Evolutionary conservation across 257 asterid species (phyloP).

Genomic region (Rehmannia glutinosa): DNA sequence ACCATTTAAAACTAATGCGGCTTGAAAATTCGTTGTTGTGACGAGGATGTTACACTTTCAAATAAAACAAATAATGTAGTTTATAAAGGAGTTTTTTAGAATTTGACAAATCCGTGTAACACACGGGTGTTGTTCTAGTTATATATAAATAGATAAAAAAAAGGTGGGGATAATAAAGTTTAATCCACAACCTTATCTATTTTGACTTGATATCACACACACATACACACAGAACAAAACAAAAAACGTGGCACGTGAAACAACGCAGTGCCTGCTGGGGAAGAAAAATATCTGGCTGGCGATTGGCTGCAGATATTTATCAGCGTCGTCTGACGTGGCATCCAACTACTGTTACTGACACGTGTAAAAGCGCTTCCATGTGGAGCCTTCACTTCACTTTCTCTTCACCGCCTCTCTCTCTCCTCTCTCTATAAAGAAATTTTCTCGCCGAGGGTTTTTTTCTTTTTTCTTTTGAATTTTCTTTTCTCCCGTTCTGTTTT

Average conservation of each 20-base stretch:
- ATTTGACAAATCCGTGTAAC: too few relatives aligned
- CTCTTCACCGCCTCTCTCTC: conserved; percentile 3
- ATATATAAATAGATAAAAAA: background rate
- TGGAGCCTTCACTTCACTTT: conserved; percentile 35
- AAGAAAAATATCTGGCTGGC: conserved; percentile 50
- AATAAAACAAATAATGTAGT: too few relatives aligned
- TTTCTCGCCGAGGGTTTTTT: conserved; percentile 8
- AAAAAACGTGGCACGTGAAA: background rate
- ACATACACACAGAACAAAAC: background rate
- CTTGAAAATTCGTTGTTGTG: too few relatives aligned
- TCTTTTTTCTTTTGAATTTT: background rate
- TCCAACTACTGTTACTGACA: conserved; percentile 25
- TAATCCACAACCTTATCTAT: too few relatives aligned
- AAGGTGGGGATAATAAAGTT: background rate
- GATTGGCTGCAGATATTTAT: conserved; percentile 34
- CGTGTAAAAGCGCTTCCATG: conserved; percentile 73
- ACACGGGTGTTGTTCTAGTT: too few relatives aligned
- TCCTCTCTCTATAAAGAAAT: background rate
- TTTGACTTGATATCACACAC: too few relatives aligned
- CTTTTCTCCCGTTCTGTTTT: background rate
- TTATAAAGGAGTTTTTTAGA: too few relatives aligned
- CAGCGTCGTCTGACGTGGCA: conserved; percentile 41
- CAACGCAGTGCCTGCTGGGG: conserved; percentile 8
- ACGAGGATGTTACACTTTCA: too few relatives aligned
- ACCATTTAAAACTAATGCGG: too few relatives aligned